Evolutionary conservation across 805 yeast genomes (phyloP), one percentile per base, ranked within the genome.

Genomic region (Nakazawaea ishiwadae): DNA sequence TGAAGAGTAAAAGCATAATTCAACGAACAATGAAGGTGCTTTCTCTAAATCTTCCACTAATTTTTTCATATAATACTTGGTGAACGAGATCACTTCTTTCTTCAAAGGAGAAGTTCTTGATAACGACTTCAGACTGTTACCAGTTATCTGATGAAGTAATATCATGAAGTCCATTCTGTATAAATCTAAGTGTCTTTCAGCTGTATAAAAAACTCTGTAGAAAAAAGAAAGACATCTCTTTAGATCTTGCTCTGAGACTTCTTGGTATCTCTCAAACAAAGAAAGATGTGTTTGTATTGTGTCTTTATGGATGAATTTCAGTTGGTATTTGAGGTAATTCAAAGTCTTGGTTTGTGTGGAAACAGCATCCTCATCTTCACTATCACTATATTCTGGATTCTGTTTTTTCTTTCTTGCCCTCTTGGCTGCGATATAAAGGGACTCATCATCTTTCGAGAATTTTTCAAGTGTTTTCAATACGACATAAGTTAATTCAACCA

Each of bases 81-180:
- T 63, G 50, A 91, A 80, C 35, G 79, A 75, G 28, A 78, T 81
- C 10, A 84, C 73, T 42, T 82, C 88, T 23, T 64, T 66, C 44
- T 87, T 66, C 4, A 79, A 65, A 12, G 61, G 55, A 0, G 78
- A 60, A 0, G 60, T 48, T 33, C 63, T 58, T 1, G 78, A 70
- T 14, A 80, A 59, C 5, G 81, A 78, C 24, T 65, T 64, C 20
- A 70, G 53, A 14, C 72, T 57, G 29, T 68, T 69, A 10, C 78
- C 63, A 5, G 84, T 61, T 51, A 84, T 63, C 20, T 73, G 66
- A 51, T 78, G 73, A 1, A 85, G 55, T 2, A 73, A 53, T 12
- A 69, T 56, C 72, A 91, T 73, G 54, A 93, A 78, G 55, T 90
- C 96, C 26, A 93, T 55, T 38, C 96, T 66, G 51, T 71, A 81